phyloP scores from a whole-genome alignment of 768 basidiomycete species.

The Xerocomellus intermedius region DNA sequence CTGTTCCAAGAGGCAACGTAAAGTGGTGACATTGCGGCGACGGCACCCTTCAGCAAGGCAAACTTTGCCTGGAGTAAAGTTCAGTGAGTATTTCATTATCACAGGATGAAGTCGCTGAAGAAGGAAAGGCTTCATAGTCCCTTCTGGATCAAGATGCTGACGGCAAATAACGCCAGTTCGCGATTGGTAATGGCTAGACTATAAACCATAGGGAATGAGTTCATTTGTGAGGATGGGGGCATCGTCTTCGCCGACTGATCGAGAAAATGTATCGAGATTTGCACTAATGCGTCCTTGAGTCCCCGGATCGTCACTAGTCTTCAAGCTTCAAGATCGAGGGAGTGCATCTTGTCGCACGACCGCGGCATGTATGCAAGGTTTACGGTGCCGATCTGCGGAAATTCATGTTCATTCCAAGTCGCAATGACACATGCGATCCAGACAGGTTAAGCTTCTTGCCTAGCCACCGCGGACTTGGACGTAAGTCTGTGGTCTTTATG shows the following conservation, averaged over 20 bases:
- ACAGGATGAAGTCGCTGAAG: constrained; percentile 11
- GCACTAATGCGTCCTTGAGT: constrained; percentile 2
- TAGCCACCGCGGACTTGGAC: constrained; percentile 21
- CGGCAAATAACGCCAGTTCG: constrained; percentile 2
- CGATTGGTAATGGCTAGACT: constrained; percentile 5
- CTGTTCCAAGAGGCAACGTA: constrained; percentile 9
- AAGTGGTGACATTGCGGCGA: constrained; percentile 11
- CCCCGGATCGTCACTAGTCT: constrained; percentile 13
- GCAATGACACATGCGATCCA: not conserved
- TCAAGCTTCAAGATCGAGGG: constrained; percentile 7
- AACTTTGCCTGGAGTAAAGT: constrained; percentile 1
- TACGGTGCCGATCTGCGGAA: constrained; percentile 18
- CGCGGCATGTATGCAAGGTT: constrained; percentile 10
- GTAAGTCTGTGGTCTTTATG: constrained; percentile 10
- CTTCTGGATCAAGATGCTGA: not conserved
- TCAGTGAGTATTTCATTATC: constrained; percentile 11
- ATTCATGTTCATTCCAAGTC: constrained; percentile 1
- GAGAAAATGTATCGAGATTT: constrained; percentile 23
- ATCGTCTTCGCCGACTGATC: constrained; percentile 18
- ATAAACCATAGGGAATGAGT: constrained; percentile 5
- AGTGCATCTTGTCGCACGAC: constrained; percentile 3
- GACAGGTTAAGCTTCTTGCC: constrained; percentile 6
- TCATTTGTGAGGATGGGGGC: constrained; percentile 16
- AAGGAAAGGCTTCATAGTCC: not conserved
- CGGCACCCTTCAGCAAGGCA: not conserved